These are phyloP conservation scores for Citrus trifoliata DNA, from an alignment of 345 rosid genomes.

Conservation along the genomic window DNA sequence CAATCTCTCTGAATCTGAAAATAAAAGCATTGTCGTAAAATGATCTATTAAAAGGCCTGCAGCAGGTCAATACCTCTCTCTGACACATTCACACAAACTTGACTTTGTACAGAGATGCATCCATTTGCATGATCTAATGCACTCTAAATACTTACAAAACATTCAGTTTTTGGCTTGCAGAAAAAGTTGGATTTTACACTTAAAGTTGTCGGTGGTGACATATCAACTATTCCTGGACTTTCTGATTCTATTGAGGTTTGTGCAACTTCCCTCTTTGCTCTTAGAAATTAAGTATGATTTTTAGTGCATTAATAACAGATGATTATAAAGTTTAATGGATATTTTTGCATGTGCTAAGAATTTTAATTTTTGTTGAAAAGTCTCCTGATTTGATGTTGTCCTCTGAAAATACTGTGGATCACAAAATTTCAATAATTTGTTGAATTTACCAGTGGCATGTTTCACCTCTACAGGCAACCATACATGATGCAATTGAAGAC, in stretches of 20 bases:
- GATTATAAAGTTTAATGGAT: background rate
- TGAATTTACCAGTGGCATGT: background rate
- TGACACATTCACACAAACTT: background rate
- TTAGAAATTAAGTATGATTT: background rate
- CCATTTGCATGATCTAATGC: background rate
- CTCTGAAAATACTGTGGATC: background rate
- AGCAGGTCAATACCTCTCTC: background rate
- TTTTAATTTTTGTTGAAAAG: background rate
- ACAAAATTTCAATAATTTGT: background rate
- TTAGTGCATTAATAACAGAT: background rate
- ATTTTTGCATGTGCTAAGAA: background rate
- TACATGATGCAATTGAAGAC: slow-evolving; percentile 90
- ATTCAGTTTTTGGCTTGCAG: slow-evolving; percentile 48
- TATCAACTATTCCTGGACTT: slow-evolving; percentile 85
- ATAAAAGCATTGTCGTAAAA: background rate
- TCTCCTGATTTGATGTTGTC: background rate
- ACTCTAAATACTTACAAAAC: background rate
- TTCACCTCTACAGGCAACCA: slow-evolving; percentile 65
- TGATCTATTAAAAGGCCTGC: background rate
- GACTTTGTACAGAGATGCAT: background rate
- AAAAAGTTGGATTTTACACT: slow-evolving; percentile 90
- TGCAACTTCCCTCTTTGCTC: slow-evolving; percentile 5
- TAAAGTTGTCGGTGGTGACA: slow-evolving; percentile 92
- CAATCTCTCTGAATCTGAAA: background rate
- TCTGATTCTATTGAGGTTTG: slow-evolving; percentile 87